Conservation (phyloP, 2,329 filamentous ascomycete genomes). For the Penicillium sp. region DNA sequence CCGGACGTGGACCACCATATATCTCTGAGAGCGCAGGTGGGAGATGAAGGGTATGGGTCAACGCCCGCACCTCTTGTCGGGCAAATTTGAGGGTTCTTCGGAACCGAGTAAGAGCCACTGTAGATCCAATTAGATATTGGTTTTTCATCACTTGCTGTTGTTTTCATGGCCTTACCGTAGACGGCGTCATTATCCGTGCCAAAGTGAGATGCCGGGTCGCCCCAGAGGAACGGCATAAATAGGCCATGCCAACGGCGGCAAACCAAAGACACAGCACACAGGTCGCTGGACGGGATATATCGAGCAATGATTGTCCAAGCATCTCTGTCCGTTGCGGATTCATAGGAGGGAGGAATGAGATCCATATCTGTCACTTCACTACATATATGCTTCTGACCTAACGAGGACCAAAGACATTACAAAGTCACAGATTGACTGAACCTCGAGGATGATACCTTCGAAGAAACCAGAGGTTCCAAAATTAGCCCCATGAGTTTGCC, state of each 20-base stretch:
- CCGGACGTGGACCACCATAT: conserved; percentile 58
- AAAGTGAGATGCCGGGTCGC: conserved; percentile 62
- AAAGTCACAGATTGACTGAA: not conserved
- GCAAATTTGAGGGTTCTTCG: conserved; percentile 56
- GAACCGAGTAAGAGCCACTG: conserved; percentile 60
- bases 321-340: conserved; percentile 55
- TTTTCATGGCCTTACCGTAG: conserved; percentile 45
- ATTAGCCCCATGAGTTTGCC: conserved; percentile 2
- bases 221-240: conserved; percentile 62
- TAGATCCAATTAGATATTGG: not conserved
- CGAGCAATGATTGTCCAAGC: conserved; percentile 57
- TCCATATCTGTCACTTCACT: conserved; percentile 46
- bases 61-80: conserved; percentile 51
- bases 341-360: conserved; percentile 60
- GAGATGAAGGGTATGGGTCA: conserved; percentile 62
- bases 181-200: conserved; percentile 60
- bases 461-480: not conserved
- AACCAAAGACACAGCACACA: conserved; percentile 57
- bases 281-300: conserved; percentile 56
- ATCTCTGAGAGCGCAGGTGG: conserved; percentile 61
- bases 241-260: conserved; percentile 57
- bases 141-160: not conserved
- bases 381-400: not conserved
- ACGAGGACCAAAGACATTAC: not conserved
- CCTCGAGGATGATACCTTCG: no score